A percentile compares a stretch with the other conserved stretches of the same genome.
Conservation (phyloP, 2,329 filamentous ascomycete genomes). For the Aspergillus puulaauensis region DNA sequence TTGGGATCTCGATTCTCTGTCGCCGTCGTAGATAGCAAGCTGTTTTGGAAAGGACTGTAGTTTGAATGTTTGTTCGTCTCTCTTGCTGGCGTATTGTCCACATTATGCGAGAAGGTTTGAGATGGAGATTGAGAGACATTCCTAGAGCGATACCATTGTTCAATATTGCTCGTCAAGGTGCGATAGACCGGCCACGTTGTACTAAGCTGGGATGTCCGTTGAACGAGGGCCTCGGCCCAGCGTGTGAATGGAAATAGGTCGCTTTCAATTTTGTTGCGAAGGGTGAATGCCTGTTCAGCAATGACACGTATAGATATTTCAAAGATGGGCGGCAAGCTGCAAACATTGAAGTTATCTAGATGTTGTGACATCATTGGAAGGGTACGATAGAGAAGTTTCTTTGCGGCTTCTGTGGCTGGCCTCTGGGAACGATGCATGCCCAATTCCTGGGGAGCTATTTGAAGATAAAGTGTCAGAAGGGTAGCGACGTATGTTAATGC, state of each 20-base stretch:
- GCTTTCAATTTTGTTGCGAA: constrained; percentile 29
- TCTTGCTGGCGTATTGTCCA: constrained; percentile 1
- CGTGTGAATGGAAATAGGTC: constrained; percentile 34
- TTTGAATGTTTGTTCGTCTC: neutral
- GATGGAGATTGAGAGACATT: constrained; percentile 11
- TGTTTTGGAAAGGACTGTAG: constrained; percentile 6
- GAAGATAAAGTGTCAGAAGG: constrained; percentile 36
- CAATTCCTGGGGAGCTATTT: constrained; percentile 32
- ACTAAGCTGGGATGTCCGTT: constrained; percentile 26
- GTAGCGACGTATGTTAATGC: constrained; percentile 38
- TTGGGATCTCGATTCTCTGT: constrained; percentile 3
- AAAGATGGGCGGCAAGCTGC: constrained; percentile 39
- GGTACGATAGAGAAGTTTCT: constrained; percentile 37
- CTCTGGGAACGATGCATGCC: constrained; percentile 31
- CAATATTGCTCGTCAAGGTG: constrained; percentile 30
- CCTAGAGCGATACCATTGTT: constrained; percentile 27
- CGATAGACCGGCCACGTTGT: constrained; percentile 35
- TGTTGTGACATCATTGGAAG: constrained; percentile 38
- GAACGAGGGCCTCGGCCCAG: constrained; percentile 35
- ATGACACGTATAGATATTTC: constrained; percentile 38
- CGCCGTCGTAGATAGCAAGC: constrained; percentile 3
- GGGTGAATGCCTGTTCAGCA: constrained; percentile 31
- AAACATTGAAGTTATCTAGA: constrained; percentile 38
- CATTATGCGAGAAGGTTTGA: constrained; percentile 10
- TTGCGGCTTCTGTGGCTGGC: constrained; percentile 35